These are phyloP conservation scores for Pseudogymnoascus sp. DNA, from an alignment of 2,329 filamentous ascomycete genomes.

Conservation along the genomic window DNA sequence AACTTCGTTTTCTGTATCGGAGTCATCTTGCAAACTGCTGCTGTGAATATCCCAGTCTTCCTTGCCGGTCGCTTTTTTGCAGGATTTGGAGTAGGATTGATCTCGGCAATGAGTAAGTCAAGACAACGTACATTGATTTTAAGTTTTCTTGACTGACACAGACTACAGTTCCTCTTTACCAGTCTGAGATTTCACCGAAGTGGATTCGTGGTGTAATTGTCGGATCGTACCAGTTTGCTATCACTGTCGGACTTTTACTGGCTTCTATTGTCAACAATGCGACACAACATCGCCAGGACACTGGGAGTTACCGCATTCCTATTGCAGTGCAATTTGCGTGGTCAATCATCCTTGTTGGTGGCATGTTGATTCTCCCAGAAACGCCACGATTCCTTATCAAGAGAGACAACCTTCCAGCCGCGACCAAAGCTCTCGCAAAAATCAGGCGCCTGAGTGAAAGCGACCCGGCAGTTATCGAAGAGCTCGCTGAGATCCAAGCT, in stretches of 20 bases:
- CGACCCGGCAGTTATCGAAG: constrained; percentile 66
- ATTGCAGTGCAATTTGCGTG: constrained; percentile 67
- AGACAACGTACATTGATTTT: background rate
- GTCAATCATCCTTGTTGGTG: constrained; percentile 59
- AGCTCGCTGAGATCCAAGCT: constrained; percentile 66
- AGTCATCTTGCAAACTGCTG: constrained; percentile 59
- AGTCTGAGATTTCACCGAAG: constrained; percentile 75
- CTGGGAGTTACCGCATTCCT: constrained; percentile 67
- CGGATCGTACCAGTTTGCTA: constrained; percentile 68
- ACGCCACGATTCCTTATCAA: constrained; percentile 72
- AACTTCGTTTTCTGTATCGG: constrained; percentile 59
- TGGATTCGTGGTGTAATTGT: constrained; percentile 74
- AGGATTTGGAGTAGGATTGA: constrained; percentile 64
- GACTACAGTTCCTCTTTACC: constrained; percentile 63
- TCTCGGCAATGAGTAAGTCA: constrained; percentile 53
- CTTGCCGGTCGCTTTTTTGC: constrained; percentile 66
- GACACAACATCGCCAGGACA: constrained; percentile 48
- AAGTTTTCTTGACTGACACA: constrained; percentile 15
- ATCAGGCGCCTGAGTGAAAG: constrained; percentile 66
- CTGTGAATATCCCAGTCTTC: constrained; percentile 55
- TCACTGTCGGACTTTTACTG: constrained; percentile 62
- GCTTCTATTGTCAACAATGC: constrained; percentile 64
- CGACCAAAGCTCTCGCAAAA: constrained; percentile 60
- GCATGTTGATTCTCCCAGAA: constrained; percentile 66
- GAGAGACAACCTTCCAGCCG: constrained; percentile 54